Evolutionary conservation across 2,329 filamentous ascomycete genomes (phyloP).

Genomic region (Fusarium sp.): DNA sequence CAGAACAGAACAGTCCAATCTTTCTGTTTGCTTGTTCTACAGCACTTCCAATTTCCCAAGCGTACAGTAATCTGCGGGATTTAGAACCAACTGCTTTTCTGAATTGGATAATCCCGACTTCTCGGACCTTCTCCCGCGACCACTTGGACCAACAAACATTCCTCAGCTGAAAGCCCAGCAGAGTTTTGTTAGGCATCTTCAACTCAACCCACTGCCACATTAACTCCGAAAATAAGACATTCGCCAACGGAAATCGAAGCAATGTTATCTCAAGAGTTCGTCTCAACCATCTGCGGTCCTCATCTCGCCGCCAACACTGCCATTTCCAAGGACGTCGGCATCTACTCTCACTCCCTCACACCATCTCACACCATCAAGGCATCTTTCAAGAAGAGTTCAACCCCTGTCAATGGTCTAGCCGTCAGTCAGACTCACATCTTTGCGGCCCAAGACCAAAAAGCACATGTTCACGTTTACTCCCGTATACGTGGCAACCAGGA

Average conservation of each 20-base stretch:
- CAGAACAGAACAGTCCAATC: not conserved
- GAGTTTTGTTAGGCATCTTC: conserved; percentile 10
- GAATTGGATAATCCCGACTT: conserved; percentile 16
- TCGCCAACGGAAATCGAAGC: conserved; percentile 15
- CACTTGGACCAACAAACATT: conserved; percentile 30
- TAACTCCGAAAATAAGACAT: conserved; percentile 1
- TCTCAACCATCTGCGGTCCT: conserved; percentile 69
- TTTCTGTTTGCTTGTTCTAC: conserved; percentile 35
- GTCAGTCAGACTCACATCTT: conserved; percentile 88
- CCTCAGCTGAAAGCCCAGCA: conserved; percentile 17
- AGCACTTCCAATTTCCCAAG: conserved; percentile 16
- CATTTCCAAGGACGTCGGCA: conserved; percentile 82
- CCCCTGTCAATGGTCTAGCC: conserved; percentile 82
- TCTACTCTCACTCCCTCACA: conserved; percentile 86
- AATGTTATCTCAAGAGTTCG: conserved; percentile 73
- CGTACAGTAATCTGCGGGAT: conserved; percentile 5
- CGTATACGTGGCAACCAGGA: conserved; percentile 88
- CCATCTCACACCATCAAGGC: conserved; percentile 80
- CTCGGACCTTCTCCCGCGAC: conserved; percentile 6
- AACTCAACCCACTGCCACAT: not conserved
- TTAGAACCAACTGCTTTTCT: conserved; percentile 16
- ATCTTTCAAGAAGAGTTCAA: conserved; percentile 92
- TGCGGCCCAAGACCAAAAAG: conserved; percentile 90
- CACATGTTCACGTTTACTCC: conserved; percentile 92
- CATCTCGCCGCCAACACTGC: conserved; percentile 72